Percentiles rank a stretch among this genome's conserved stretches.
Conservation (phyloP, 805 yeast genomes). For the Saturnispora halmiae region DNA sequence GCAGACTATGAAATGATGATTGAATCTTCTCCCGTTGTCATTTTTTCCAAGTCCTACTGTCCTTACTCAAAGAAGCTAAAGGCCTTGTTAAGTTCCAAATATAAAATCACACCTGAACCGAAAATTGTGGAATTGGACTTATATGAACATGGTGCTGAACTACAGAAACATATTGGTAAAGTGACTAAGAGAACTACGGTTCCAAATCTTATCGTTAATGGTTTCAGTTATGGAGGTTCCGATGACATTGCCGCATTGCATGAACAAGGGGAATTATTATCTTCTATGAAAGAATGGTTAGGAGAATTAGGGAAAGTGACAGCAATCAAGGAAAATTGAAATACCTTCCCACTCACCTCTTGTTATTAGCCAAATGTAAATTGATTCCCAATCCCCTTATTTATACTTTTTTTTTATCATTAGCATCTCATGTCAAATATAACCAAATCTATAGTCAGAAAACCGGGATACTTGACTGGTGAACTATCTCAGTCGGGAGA, state of each 20-base stretch:
- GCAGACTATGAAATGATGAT: constrained; percentile 50
- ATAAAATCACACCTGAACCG: constrained; percentile 65
- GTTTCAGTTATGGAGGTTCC: constrained; percentile 75
- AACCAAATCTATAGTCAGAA: no score
- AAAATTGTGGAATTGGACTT: constrained; percentile 72
- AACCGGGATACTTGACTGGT: no score
- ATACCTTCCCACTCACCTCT: not conserved
- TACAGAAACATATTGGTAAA: constrained; percentile 63
- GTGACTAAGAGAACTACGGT: constrained; percentile 78
- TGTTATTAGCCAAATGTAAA: no score
- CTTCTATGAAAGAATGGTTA: constrained; percentile 47
- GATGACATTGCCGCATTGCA: constrained; percentile 70
- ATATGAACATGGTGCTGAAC: constrained; percentile 63
- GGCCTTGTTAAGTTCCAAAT: constrained; percentile 50
- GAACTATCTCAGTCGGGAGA: no score
- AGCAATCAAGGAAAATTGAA: not conserved
- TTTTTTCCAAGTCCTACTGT: constrained; percentile 56
- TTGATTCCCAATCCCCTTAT: no score
- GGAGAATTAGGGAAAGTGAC: constrained; percentile 35
- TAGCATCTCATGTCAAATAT: no score
- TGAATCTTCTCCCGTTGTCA: constrained; percentile 51
- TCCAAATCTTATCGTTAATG: constrained; percentile 76
- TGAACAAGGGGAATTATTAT: constrained; percentile 43
- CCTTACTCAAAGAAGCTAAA: constrained; percentile 74
- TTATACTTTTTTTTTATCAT: no score